phyloP scores from a whole-genome alignment of 2,329 filamentous ascomycete species.

The Stachybotrys echinatus region DNA sequence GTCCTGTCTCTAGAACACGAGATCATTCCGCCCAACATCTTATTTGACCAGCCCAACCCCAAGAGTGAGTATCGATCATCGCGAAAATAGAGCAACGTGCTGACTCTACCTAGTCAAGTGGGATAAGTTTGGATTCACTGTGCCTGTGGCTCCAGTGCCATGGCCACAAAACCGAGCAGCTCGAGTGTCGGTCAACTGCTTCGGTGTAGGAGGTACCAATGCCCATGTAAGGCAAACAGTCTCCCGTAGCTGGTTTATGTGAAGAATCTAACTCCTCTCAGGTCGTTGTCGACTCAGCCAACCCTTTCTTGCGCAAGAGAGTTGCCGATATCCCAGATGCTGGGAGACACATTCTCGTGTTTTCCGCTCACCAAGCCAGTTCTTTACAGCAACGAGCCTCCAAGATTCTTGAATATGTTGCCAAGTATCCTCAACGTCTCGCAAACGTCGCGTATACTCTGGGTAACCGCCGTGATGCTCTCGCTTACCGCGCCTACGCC shows the following conservation, averaged over 20 bases:
- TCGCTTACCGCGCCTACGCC: constrained; percentile 12
- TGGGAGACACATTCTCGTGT: not conserved
- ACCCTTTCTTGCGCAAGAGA: not conserved
- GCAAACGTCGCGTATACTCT: not conserved
- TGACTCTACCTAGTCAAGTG: constrained; percentile 16
- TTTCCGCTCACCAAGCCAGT: not conserved
- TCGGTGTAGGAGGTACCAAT: constrained; percentile 30
- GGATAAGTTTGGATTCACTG: constrained; percentile 16
- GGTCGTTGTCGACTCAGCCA: constrained; percentile 7
- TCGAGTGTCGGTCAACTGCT: constrained; percentile 23
- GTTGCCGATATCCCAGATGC: not conserved
- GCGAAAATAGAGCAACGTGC: constrained; percentile 7
- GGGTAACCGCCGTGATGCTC: not conserved
- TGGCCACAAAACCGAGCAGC: constrained; percentile 26
- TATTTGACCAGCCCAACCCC: constrained; percentile 25
- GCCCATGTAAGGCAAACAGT: constrained; percentile 15
- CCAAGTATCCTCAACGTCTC: not conserved
- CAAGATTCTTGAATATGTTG: not conserved
- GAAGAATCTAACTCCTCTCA: not conserved
- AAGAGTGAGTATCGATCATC: constrained; percentile 31
- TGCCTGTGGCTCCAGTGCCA: constrained; percentile 20
- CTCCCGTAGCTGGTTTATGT: not conserved
- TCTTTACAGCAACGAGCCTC: not conserved
- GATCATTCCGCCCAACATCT: constrained; percentile 33
- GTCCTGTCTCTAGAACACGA: constrained; percentile 32